Percentiles rank a stretch among this genome's conserved stretches.
These are phyloP conservation scores for Reticulascus tulasneorum DNA, from an alignment of 2,329 filamentous ascomycete genomes.

Conservation along the genomic window DNA sequence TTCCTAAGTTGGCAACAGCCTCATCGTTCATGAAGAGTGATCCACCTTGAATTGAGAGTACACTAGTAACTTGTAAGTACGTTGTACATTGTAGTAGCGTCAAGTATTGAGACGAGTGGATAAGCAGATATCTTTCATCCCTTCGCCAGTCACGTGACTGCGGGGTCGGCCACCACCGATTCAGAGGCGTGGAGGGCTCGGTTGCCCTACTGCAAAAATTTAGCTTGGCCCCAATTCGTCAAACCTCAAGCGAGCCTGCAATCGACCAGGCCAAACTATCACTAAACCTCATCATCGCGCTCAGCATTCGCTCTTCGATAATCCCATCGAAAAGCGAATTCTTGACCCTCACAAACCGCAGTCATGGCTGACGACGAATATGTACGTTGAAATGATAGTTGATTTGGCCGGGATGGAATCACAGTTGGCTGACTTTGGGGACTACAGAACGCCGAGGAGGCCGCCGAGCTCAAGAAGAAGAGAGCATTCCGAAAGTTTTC, in stretches of 20 bases:
- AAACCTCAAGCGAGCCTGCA: slow-evolving; percentile 13
- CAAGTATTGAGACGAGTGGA: too few relatives aligned
- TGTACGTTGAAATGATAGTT: too few relatives aligned
- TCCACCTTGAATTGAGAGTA: too few relatives aligned
- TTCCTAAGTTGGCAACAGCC: too few relatives aligned
- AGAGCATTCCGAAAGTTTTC: slow-evolving; percentile 99
- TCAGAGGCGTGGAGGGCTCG: slow-evolving; percentile 14
- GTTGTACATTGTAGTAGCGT: too few relatives aligned
- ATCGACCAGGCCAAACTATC: slow-evolving; percentile 9
- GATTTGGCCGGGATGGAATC: slow-evolving; percentile 19
- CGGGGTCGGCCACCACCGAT: too few relatives aligned
- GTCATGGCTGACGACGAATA: slow-evolving; percentile 86
- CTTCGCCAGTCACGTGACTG: slow-evolving; percentile 14
- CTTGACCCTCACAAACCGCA: slow-evolving; percentile 39
- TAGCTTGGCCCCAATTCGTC: slow-evolving; percentile 1
- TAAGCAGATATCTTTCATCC: too few relatives aligned
- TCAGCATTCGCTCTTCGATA: slow-evolving; percentile 37
- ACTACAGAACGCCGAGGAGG: slow-evolving; percentile 87
- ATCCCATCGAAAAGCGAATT: slow-evolving; percentile 40
- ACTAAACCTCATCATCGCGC: slow-evolving; percentile 14
- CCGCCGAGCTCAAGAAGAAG: slow-evolving; percentile 99
- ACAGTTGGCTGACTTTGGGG: slow-evolving; percentile 18
- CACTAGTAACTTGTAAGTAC: too few relatives aligned
- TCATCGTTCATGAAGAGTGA: too few relatives aligned
- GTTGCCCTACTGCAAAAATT: slow-evolving; percentile 14